A percentile compares a stretch with the other conserved stretches of the same genome.
Conservation (phyloP, 2,329 filamentous ascomycete species). For the Ceratocystis albifundus region DNA sequence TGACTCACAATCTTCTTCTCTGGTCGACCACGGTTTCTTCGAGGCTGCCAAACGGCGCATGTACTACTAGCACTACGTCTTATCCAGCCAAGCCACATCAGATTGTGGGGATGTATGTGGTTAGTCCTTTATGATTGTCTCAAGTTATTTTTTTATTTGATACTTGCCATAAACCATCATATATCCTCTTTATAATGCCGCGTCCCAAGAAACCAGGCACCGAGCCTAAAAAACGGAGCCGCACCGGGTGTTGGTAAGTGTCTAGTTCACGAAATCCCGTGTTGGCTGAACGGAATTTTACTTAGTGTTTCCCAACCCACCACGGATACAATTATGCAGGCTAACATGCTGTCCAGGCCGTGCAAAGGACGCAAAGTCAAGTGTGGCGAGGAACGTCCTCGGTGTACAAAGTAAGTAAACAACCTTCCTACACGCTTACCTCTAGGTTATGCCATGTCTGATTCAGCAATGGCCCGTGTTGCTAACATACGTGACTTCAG, state of each 20-base stretch:
- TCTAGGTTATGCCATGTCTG: not conserved
- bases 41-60: not conserved
- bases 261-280: not conserved
- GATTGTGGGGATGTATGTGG: not conserved
- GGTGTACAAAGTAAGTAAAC: constrained; percentile 48
- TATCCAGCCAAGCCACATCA: not conserved
- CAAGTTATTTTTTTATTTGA: not conserved
- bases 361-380: constrained; percentile 65
- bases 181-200: constrained; percentile 30
- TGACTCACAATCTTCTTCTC: not conserved
- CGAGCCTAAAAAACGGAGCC: constrained; percentile 37
- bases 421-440: not conserved
- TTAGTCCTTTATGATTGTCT: not conserved
- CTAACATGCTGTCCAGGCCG: constrained; percentile 41
- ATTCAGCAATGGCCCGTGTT: not conserved
- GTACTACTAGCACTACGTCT: constrained; percentile 11
- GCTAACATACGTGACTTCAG: constrained; percentile 27
- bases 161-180: not conserved
- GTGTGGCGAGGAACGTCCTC: constrained; percentile 67
- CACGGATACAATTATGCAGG: not conserved
- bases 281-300: not conserved
- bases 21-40: not conserved
- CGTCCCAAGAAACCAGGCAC: constrained; percentile 35
- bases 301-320: not conserved
- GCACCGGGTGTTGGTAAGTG: constrained; percentile 38